Evolutionary conservation across 345 rosid species (phyloP), one percentile per base, ranked within the genome.

Genomic region (Aquilaria yunnanensis): DNA sequence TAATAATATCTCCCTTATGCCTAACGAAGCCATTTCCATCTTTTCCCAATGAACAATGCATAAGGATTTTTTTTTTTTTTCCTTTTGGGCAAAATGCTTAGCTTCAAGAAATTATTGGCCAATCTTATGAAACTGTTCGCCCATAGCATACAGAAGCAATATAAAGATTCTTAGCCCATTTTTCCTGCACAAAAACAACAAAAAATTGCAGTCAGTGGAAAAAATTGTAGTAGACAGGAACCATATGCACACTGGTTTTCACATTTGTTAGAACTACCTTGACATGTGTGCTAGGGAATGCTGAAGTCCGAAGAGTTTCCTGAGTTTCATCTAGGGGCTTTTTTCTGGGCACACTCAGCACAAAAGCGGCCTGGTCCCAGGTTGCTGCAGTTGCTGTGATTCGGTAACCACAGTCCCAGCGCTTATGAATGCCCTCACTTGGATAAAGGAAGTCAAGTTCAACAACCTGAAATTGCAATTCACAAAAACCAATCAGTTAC

Each of bases 361-460:
- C 77, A 41, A 94, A 76, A 57, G 97, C 99, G n/a, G 96, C 87
- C 79, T 95, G 97, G 57, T 95, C 99, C 47, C 72, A 69, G n/a
- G 92, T 95, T 45, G 99, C 99, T 51, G 97, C 99, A 62, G 91
- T 84, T 45, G 99, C 80, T 57, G 97, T 95, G 59, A 95, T 91
- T 4, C 99, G 89, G 66, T 77, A 95, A 50, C 97, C 97, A 33
- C 49, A 37, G 56, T 84, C 96, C 97, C 99, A 95, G 16, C 97
- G 77, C 45, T 85, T 75, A 61, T 95, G 99, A 63, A 95, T 87
- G 48, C 99, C 97, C 70, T 95, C 99, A 0, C 99, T 95, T 10
- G 99, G 99, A 63, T 95, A 95, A 45, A 87, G 88, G 75, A 95
- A 91, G 77, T 95, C 99, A 14, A 95, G 92, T 76, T 95, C 99